Conservation (phyloP, 345 rosid genomes). For the Jatropha curcas region DNA sequence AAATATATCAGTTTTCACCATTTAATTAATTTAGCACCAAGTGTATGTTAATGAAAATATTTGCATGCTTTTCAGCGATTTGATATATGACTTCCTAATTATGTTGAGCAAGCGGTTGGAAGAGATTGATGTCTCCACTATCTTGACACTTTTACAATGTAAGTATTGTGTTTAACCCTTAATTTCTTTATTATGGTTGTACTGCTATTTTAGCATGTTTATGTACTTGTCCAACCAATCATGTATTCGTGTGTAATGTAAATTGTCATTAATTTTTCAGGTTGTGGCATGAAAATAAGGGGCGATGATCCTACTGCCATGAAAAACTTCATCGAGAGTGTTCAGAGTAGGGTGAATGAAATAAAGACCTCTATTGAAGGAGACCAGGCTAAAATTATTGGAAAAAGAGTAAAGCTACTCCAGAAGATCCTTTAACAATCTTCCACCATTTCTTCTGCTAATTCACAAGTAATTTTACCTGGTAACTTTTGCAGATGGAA, state of each 20-base stretch:
- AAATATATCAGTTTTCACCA: neutral
- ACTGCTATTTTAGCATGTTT: neutral
- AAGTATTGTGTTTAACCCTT: slow-evolving; percentile 30
- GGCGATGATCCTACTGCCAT: slow-evolving; percentile 84
- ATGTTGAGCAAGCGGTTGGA: slow-evolving; percentile 65
- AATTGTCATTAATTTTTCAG: slow-evolving; percentile 31
- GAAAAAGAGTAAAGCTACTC: slow-evolving; percentile 54
- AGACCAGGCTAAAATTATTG: slow-evolving; percentile 40
- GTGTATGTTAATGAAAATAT: neutral
- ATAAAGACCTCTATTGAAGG: slow-evolving; percentile 55
- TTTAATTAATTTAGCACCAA: neutral
- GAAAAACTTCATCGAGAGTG: slow-evolving; percentile 72
- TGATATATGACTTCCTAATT: slow-evolving; percentile 79
- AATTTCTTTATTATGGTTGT: neutral
- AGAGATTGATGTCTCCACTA: slow-evolving; percentile 77
- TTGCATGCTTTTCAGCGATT: slow-evolving; percentile 55
- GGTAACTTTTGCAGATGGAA: slow-evolving; percentile 66
- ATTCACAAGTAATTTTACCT: slow-evolving; percentile 9
- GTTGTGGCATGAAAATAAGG: slow-evolving; percentile 95
- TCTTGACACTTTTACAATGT: slow-evolving; percentile 80
- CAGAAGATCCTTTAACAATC: neutral
- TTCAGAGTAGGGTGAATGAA: slow-evolving; percentile 74
- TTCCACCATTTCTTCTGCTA: slow-evolving; percentile 7
- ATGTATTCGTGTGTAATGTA: neutral
- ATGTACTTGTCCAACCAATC: neutral